A percentile compares a stretch with the other conserved stretches of the same genome.
Conservation (phyloP, 768 basidiomycete species). For the Nidularia sp. region DNA sequence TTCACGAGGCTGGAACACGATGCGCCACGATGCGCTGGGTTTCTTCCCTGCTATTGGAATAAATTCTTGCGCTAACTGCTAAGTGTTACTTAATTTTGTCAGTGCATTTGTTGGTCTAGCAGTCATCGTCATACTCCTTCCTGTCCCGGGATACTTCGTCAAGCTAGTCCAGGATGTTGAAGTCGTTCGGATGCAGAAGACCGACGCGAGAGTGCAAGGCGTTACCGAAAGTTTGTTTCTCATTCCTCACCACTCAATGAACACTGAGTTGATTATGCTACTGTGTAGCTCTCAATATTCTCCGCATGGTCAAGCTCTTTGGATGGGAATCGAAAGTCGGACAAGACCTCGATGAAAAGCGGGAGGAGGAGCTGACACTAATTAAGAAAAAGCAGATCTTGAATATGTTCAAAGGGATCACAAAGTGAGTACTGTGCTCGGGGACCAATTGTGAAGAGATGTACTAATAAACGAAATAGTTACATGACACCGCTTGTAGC, state of each 20-base stretch:
- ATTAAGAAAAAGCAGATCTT: constrained; percentile 35
- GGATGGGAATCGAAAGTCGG: constrained; percentile 61
- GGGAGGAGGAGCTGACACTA: constrained; percentile 57
- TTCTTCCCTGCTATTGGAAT: no score
- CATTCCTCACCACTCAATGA: neutral
- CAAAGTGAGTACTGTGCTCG: constrained; percentile 29
- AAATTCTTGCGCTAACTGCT: no score
- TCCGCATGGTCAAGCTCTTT: constrained; percentile 72
- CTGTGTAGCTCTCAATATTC: constrained; percentile 41
- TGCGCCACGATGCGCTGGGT: no score
- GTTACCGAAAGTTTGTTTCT: constrained; percentile 49
- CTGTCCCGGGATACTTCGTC: neutral
- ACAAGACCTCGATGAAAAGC: constrained; percentile 45
- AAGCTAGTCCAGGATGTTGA: neutral
- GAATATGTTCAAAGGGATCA: constrained; percentile 36
- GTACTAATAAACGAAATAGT: neutral
- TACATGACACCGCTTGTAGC: neutral
- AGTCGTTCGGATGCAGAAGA: constrained; percentile 12
- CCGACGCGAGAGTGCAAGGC: constrained; percentile 55
- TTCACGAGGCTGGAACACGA: no score
- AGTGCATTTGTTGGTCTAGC: neutral
- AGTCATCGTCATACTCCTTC: neutral
- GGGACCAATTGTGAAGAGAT: neutral
- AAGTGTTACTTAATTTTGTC: neutral
- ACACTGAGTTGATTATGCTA: constrained; percentile 3